phyloP scores from a whole-genome alignment of 768 basidiomycete genomes.

The Suillus spraguei region DNA sequence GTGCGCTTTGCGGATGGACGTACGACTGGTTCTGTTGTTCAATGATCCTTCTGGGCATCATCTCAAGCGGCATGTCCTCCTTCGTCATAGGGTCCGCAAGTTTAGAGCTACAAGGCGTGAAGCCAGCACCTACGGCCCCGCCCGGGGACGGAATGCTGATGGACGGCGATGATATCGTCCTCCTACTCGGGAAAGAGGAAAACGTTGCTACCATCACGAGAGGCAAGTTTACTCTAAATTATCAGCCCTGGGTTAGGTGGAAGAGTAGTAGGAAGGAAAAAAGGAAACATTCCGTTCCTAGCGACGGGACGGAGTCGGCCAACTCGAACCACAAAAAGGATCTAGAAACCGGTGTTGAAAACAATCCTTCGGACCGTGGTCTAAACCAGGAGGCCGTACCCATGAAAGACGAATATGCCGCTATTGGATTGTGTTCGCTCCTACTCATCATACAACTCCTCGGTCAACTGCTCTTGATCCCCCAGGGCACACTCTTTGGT shows the following conservation, averaged over 20 bases:
- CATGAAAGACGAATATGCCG: slow-evolving; percentile 15
- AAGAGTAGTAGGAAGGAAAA: background rate
- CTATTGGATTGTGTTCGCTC: slow-evolving; percentile 31
- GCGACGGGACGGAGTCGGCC: background rate
- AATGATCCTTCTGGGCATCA: slow-evolving; percentile 23
- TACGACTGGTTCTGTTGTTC: slow-evolving; percentile 23
- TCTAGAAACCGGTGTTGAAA: background rate
- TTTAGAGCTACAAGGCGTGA: slow-evolving; percentile 4
- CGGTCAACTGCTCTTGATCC: slow-evolving; percentile 36
- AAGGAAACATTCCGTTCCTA: background rate
- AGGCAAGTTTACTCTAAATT: slow-evolving; percentile 27
- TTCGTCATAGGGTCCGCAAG: slow-evolving; percentile 17
- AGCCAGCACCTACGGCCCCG: slow-evolving; percentile 27
- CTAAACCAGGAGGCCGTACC: background rate
- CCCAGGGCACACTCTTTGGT: slow-evolving; percentile 36
- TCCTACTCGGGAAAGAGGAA: slow-evolving; percentile 19
- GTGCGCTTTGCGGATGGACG: slow-evolving; percentile 17
- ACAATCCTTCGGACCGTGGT: background rate
- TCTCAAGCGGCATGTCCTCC: slow-evolving; percentile 23
- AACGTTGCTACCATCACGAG: slow-evolving; percentile 19
- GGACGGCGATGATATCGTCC: slow-evolving; percentile 14
- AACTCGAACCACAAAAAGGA: slow-evolving; percentile 13
- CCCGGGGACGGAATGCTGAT: slow-evolving; percentile 32
- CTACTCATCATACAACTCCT: slow-evolving; percentile 37
- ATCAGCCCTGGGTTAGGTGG: background rate